These are phyloP conservation scores for Phaffia rhodozyma DNA, from an alignment of 1,284 basidiomycete species.

Conservation along the genomic window DNA sequence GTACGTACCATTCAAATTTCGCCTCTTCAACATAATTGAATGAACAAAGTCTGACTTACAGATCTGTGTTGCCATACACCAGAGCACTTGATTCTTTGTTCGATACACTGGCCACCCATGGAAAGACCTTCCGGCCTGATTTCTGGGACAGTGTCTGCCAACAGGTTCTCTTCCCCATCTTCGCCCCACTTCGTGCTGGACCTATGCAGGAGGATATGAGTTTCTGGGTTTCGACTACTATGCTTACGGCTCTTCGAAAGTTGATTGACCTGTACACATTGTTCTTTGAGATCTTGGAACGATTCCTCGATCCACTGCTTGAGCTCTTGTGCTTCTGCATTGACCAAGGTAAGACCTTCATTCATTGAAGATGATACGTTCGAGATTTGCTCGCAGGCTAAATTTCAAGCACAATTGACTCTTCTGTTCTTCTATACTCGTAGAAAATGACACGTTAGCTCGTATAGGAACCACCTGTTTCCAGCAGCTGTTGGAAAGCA, in stretches of 20 bases:
- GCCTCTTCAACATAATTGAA: not conserved
- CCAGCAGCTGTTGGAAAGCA: constrained; percentile 89
- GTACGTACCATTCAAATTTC: constrained; percentile 43
- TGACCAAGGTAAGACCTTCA: constrained; percentile 66
- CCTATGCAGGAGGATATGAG: constrained; percentile 40
- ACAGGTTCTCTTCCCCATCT: constrained; percentile 96
- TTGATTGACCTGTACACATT: constrained; percentile 92
- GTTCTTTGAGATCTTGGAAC: constrained; percentile 86
- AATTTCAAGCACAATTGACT: constrained; percentile 6
- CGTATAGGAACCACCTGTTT: constrained; percentile 96
- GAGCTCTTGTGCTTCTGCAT: constrained; percentile 95
- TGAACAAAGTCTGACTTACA: not conserved
- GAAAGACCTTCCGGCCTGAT: constrained; percentile 69
- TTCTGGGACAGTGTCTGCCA: constrained; percentile 99
- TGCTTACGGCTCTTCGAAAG: constrained; percentile 95
- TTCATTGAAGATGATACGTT: not conserved
- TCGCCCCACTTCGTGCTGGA: constrained; percentile 83
- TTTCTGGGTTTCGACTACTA: constrained; percentile 97
- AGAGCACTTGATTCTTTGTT: constrained; percentile 95
- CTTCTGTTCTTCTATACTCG: constrained; percentile 5
- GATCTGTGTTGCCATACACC: constrained; percentile 12
- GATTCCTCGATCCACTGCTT: constrained; percentile 78
- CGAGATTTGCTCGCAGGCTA: not conserved
- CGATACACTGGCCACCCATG: constrained; percentile 83
- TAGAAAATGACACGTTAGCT: constrained; percentile 96